These are phyloP conservation scores for Craspedostauros australis DNA, from an alignment of 108 stramenopile species.

Conservation along the genomic window DNA sequence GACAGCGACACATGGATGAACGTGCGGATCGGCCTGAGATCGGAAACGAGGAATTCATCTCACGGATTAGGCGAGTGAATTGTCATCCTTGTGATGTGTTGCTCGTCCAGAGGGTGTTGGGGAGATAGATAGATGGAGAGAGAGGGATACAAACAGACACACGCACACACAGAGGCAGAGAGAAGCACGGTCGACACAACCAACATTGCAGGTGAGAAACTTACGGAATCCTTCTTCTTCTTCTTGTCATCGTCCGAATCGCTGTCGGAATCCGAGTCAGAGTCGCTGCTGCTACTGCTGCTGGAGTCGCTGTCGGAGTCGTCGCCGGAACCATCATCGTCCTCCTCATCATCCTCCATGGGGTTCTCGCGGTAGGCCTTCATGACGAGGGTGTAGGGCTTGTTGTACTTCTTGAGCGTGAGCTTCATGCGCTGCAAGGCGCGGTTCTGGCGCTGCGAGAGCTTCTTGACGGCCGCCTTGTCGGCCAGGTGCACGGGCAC, in stretches of 20 bases:
- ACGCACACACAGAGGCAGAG: constrained; percentile 2
- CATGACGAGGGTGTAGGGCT: constrained; percentile 70
- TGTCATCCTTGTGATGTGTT: constrained; percentile 58
- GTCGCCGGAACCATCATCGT: constrained; percentile 17
- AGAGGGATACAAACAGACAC: constrained; percentile 1
- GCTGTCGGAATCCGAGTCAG: constrained; percentile 21
- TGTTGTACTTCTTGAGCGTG: constrained; percentile 88
- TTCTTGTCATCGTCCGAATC: constrained; percentile 36
- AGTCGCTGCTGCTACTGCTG: constrained; percentile 14
- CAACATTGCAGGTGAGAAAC: constrained; percentile 17
- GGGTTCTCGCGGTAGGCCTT: constrained; percentile 79
- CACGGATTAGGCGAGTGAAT: constrained; percentile 22
- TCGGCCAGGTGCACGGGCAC: constrained; percentile 72
- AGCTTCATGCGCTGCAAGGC: constrained; percentile 96
- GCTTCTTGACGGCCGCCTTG: constrained; percentile 90
- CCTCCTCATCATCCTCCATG: constrained; percentile 34
- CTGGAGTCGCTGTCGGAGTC: constrained; percentile 23
- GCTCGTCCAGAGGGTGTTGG: too few species aligned
- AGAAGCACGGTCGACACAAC: not conserved
- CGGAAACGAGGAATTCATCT: constrained; percentile 99
- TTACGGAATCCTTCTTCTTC: constrained; percentile 30
- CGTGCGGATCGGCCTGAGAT: constrained; percentile 28
- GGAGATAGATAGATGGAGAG: too few species aligned
- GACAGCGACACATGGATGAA: constrained; percentile 62
- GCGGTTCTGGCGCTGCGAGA: constrained; percentile 85